Conservation (phyloP, 352 stramenopile species). For the Hyaloperonospora brassicae region DNA sequence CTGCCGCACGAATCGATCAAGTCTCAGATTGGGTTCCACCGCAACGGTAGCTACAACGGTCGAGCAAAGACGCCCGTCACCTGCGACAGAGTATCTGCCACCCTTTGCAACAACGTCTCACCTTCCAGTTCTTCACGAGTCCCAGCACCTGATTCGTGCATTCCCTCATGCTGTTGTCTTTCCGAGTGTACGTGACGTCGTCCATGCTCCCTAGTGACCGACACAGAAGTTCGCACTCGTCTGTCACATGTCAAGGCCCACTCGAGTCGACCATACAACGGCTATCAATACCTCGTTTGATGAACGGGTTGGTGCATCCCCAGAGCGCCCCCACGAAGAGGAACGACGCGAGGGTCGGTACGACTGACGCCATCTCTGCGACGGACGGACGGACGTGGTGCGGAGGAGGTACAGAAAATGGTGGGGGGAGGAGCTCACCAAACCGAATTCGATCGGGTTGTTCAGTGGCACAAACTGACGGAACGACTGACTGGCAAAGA, state of each 20-base stretch:
- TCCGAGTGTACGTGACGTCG: slow-evolving; percentile 45
- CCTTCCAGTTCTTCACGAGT: slow-evolving; percentile 67
- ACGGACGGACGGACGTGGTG: too few relatives aligned
- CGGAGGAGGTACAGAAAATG: too few relatives aligned
- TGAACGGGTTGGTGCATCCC: slow-evolving; percentile 82
- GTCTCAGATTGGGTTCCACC: too few relatives aligned
- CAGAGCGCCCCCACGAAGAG: slow-evolving; percentile 78
- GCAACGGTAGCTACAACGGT: too few relatives aligned
- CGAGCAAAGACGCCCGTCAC: background rate
- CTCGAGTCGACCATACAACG: background rate
- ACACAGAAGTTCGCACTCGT: background rate
- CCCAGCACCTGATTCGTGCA: slow-evolving; percentile 39
- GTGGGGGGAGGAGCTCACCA: too few relatives aligned
- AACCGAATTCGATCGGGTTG: too few relatives aligned
- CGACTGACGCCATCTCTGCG: slow-evolving; percentile 15
- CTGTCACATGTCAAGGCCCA: background rate
- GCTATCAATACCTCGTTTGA: slow-evolving; percentile 50
- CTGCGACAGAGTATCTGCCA: background rate
- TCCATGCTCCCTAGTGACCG: slow-evolving; percentile 37
- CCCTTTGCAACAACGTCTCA: slow-evolving; percentile 9
- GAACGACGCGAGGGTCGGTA: slow-evolving; percentile 60
- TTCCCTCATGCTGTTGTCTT: slow-evolving; percentile 51
- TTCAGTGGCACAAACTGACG: too few relatives aligned
- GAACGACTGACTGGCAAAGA: too few relatives aligned
- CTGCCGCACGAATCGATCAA: slow-evolving; percentile 19